phyloP scores from a whole-genome alignment of 2,329 filamentous ascomycete genomes.

The Aaosphaeria pasadenensis region DNA sequence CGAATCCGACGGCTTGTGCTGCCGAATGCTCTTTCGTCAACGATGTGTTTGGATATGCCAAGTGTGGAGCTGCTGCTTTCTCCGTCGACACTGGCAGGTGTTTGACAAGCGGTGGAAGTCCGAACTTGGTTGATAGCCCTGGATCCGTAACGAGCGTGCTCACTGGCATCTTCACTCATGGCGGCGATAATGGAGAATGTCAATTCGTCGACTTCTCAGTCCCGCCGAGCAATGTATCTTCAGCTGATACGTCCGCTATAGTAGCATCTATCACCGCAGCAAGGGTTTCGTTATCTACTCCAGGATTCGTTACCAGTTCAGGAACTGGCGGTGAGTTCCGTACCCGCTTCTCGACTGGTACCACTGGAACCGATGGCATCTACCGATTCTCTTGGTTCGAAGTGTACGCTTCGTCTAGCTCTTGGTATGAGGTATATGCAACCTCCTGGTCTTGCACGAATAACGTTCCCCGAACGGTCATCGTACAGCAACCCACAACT shows the following conservation, averaged over 20 bases:
- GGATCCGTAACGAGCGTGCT: constrained; percentile 20
- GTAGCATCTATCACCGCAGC: constrained; percentile 18
- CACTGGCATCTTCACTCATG: constrained; percentile 16
- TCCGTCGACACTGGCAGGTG: constrained; percentile 18
- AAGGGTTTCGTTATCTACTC: constrained; percentile 18
- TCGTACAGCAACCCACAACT: constrained; percentile 9
- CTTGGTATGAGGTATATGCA: constrained; percentile 22
- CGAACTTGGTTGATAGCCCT: constrained; percentile 8
- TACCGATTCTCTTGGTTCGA: constrained; percentile 21
- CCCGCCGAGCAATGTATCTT: constrained; percentile 2
- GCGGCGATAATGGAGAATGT: constrained; percentile 13
- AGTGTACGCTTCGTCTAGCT: constrained; percentile 21
- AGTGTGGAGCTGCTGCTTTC: constrained; percentile 22
- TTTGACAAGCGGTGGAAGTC: constrained; percentile 10
- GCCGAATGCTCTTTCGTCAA: constrained; percentile 28
- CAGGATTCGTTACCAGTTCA: constrained; percentile 16
- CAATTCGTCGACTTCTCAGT: constrained; percentile 3
- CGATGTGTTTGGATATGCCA: constrained; percentile 13
- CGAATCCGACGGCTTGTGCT: constrained; percentile 21
- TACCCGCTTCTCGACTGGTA: constrained; percentile 18
- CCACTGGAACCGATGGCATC: constrained; percentile 17
- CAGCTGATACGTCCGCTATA: constrained; percentile 17
- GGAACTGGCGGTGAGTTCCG: constrained; percentile 17
- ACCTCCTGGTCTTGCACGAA: constrained; percentile 24
- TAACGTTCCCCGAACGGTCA: constrained; percentile 18